Base-by-base conservation (phyloP, 495 filamentous ascomycete species). In the Cenococcum geophilum region DNA sequence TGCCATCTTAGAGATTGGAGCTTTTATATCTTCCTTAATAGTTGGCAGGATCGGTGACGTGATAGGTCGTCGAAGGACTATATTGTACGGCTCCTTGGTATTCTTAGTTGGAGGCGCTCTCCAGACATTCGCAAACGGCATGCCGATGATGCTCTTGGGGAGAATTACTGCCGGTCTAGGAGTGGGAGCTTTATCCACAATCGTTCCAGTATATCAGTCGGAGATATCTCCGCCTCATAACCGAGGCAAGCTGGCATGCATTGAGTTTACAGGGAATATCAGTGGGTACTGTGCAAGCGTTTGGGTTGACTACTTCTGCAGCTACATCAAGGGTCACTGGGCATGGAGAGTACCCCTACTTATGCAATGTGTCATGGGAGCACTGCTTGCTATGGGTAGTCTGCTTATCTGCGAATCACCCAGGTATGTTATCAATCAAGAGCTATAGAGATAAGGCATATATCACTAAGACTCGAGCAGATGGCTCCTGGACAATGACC, bases 251-350 rank as follows among this genome's bases (percentile, higher is more conserved):
- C 79, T 97, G 59, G 93, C 93, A 12, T 98, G 93, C 74, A 97
- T 98, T 60, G 95, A 97, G 72, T 98, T 98, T 69, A 90, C 95
- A 0, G 93, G 93, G 34, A 98, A 98, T 73, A 95, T 98, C 62
- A 83, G 86, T 64, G 93, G 93, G 23, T 98, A 98, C 73, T 89
- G 91, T 51, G 88, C 90, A 52, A 96, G 91, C 65, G 93, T 98
- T 9, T 98, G 93, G 93, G 92, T 97, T 0, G 93, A 97, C 75
- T 98, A 97, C 72, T 90, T 92, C 64, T 97, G 92, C 75, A 92
- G 88, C 58, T 97, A 82, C 72, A 97, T 98, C 69, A 68, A 88
- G 53, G 87, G 80, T 67, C 77, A 97, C 68, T 82, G 87, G 75
- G 88, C 93, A 5, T 98, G 95, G 93, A 88, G 93, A 12, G 59